phyloP scores from a whole-genome alignment of 1,284 basidiomycete species.

The Polyporus tsugae region DNA sequence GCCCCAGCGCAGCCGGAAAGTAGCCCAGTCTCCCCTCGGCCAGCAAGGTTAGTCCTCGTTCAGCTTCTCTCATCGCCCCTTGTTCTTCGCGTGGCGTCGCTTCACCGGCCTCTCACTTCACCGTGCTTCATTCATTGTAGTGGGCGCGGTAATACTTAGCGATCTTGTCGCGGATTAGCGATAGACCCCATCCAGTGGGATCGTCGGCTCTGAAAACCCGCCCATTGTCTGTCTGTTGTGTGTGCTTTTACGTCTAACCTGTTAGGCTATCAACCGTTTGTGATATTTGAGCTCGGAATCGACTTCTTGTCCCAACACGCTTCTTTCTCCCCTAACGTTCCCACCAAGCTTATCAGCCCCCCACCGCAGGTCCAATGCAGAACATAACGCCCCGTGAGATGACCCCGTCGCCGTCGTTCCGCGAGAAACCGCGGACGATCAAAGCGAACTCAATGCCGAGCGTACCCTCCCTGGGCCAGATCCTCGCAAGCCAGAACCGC shows the following conservation, averaged over 20 bases:
- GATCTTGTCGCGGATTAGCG: slow-evolving; percentile 19
- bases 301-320: slow-evolving; percentile 30
- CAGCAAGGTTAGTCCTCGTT: slow-evolving; percentile 47
- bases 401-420: slow-evolving; percentile 72
- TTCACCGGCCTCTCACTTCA: slow-evolving; percentile 17
- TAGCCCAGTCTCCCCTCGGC: slow-evolving; percentile 40
- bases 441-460: slow-evolving; percentile 70
- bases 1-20: slow-evolving; percentile 61
- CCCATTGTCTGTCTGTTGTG: slow-evolving; percentile 30
- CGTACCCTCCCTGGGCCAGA: slow-evolving; percentile 61
- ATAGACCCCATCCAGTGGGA: slow-evolving; percentile 23
- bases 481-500: slow-evolving; percentile 45
- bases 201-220: slow-evolving; percentile 26
- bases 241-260: slow-evolving; percentile 35
- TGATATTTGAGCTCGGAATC: slow-evolving; percentile 32
- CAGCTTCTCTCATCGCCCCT: slow-evolving; percentile 26
- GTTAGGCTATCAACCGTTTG: slow-evolving; percentile 34
- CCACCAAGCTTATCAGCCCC: slow-evolving; percentile 38
- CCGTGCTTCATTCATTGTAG: slow-evolving; percentile 20
- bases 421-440: slow-evolving; percentile 62
- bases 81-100: slow-evolving; percentile 21
- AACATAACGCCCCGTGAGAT: slow-evolving; percentile 64
- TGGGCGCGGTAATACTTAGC: slow-evolving; percentile 18
- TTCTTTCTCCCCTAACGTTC: slow-evolving; percentile 32
- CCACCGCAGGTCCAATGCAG: slow-evolving; percentile 45